phyloP scores from a whole-genome alignment of 2,329 filamentous ascomycete genomes.

The Leptographium radiaticola region DNA sequence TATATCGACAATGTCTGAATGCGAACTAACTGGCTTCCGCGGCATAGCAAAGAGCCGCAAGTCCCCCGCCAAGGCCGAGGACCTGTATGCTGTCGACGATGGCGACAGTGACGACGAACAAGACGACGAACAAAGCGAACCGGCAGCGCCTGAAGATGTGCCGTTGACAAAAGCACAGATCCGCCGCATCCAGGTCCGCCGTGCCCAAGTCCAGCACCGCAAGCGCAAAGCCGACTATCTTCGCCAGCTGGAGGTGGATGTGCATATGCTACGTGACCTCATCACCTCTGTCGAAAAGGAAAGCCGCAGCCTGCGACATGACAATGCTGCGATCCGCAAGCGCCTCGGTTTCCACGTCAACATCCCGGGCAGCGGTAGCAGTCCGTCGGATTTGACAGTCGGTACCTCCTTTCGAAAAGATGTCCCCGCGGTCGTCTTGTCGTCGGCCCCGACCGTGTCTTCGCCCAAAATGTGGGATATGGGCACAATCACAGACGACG shows the following conservation, averaged over 20 bases:
- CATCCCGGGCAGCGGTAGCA: not conserved
- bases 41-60: not conserved
- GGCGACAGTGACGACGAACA: not conserved
- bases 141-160: too few relatives aligned
- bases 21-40: not conserved
- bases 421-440: not conserved
- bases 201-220: conserved; percentile 41
- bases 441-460: not conserved
- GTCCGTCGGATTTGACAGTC: not conserved
- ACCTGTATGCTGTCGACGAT: not conserved
- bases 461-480: not conserved
- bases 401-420: not conserved
- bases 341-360: conserved; percentile 14
- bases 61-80: not conserved
- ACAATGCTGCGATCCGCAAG: conserved; percentile 31
- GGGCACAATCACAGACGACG: not conserved
- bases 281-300: conserved; percentile 30
- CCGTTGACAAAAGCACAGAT: conserved; percentile 22
- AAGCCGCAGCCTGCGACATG: conserved; percentile 19
- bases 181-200: conserved; percentile 37
- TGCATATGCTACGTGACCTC: conserved; percentile 31
- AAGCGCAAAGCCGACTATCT: conserved; percentile 43
- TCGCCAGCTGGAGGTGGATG: conserved; percentile 39
- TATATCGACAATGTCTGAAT: not conserved
- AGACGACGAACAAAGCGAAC: not conserved